phyloP scores from a whole-genome alignment of 2,329 filamentous ascomycete genomes.

The Fusarium falciforme region DNA sequence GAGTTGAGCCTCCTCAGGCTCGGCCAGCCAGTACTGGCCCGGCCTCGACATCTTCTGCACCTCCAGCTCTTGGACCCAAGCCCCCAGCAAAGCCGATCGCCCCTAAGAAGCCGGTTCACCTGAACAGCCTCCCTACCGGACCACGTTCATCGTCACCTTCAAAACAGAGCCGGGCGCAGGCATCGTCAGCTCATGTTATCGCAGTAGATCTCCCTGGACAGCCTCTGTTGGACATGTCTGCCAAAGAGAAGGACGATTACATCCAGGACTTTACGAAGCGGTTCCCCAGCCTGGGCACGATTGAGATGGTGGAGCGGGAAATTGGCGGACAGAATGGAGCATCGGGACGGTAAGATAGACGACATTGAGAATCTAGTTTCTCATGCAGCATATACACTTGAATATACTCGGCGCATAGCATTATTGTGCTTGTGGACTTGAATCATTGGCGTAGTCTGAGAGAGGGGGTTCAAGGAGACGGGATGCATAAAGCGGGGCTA shows the following conservation, averaged over 20 bases:
- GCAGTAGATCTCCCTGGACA: conserved; percentile 60
- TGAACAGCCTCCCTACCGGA: conserved; percentile 66
- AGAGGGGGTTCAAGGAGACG: not conserved
- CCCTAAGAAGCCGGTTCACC: conserved; percentile 71
- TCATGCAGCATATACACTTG: conserved; percentile 34
- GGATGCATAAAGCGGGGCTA: conserved; percentile 34
- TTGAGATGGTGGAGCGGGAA: conserved; percentile 89
- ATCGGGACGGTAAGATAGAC: conserved; percentile 35
- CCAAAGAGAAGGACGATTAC: conserved; percentile 73
- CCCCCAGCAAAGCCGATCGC: conserved; percentile 60
- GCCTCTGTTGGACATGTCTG: conserved; percentile 65
- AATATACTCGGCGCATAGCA: conserved; percentile 43
- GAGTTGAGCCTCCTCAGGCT: conserved; percentile 43
- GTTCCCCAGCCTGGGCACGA: conserved; percentile 84
- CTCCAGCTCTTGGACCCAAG: conserved; percentile 43
- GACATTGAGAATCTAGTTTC: conserved; percentile 19
- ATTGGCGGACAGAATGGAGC: conserved; percentile 48
- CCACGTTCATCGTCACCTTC: conserved; percentile 57
- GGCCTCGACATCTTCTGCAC: conserved; percentile 34
- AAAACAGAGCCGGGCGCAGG: conserved; percentile 49
- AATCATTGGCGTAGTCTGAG: not conserved
- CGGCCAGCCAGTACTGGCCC: conserved; percentile 22
- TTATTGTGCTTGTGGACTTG: conserved; percentile 10
- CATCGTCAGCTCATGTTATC: conserved; percentile 53
- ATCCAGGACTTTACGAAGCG: conserved; percentile 80